Percentiles rank a stretch among this genome's conserved stretches.
These are phyloP conservation scores for Arabidopsis arenosa DNA, from an alignment of 345 rosid species.

Conservation along the genomic window DNA sequence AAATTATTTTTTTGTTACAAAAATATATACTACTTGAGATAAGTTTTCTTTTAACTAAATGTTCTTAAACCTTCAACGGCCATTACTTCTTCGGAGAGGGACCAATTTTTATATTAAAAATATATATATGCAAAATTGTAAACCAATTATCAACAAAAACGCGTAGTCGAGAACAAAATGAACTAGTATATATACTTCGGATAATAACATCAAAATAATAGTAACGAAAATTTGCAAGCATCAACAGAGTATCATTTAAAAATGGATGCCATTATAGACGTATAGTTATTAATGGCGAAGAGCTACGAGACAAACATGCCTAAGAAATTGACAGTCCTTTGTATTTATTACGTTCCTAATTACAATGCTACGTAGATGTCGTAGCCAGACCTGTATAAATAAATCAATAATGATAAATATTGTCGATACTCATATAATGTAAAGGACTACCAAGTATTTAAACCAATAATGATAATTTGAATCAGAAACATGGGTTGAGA, in stretches of 20 bases:
- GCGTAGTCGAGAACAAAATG: neutral
- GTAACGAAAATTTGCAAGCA: neutral
- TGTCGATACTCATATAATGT: neutral
- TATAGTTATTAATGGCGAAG: constrained; percentile 22
- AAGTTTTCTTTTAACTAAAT: neutral
- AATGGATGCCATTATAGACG: constrained; percentile 19
- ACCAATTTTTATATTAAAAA: neutral
- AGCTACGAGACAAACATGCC: constrained; percentile 51
- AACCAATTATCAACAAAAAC: neutral
- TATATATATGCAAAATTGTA: neutral
- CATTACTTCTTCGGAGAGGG: neutral
- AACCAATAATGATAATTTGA: neutral
- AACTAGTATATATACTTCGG: neutral
- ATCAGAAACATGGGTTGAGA: neutral
- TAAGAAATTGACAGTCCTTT: constrained; percentile 42
- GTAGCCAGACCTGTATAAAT: constrained; percentile 31
- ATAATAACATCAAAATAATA: neutral
- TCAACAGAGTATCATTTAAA: neutral
- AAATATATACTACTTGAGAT: too few species aligned
- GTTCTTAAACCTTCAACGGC: neutral
- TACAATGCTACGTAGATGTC: constrained; percentile 45
- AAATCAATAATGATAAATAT: neutral
- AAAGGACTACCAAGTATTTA: neutral
- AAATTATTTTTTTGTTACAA: too few species aligned
- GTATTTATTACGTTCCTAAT: constrained; percentile 49